Evolutionary conservation across 2,329 filamentous ascomycete species (phyloP).

Genomic region (Verticillium alfalfae): DNA sequence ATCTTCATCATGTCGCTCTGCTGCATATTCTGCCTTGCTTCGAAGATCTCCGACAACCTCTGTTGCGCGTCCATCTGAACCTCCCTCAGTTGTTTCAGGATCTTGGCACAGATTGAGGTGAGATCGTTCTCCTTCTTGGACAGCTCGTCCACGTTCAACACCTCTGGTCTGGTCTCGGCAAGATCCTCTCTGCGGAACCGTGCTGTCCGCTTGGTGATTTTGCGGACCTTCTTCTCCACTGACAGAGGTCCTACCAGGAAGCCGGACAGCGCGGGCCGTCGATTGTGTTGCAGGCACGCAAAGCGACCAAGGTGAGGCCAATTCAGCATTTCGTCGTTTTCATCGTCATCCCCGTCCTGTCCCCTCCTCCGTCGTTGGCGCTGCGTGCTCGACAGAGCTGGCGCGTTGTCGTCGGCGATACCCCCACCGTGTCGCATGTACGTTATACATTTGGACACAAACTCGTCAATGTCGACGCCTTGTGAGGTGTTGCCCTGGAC

Average conservation of each 20-base stretch:
- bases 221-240: constrained; percentile 76
- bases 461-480: constrained; percentile 84
- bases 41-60: constrained; percentile 34
- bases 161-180: constrained; percentile 69
- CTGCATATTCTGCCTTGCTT: constrained; percentile 34
- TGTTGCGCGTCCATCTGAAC: constrained; percentile 42
- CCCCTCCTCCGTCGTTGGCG: constrained; percentile 33
- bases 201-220: constrained; percentile 63
- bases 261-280: constrained; percentile 70
- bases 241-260: constrained; percentile 88
- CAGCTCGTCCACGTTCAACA: constrained; percentile 69
- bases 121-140: constrained; percentile 74
- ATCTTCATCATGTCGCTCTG: constrained; percentile 42
- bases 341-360: constrained; percentile 54
- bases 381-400: constrained; percentile 45
- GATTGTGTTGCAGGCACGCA: constrained; percentile 68
- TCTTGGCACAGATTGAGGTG: constrained; percentile 71
- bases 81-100: constrained; percentile 55
- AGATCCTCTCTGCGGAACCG: constrained; percentile 64
- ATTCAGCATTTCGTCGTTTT: constrained; percentile 72
- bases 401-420: constrained; percentile 43
- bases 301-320: constrained; percentile 80
- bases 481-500: constrained; percentile 66
- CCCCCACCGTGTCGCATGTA: constrained; percentile 72
- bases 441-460: constrained; percentile 81